A percentile compares a stretch with the other conserved stretches of the same genome.
Conservation (phyloP, 2,329 filamentous ascomycete genomes). For the Alternaria tenuissima region DNA sequence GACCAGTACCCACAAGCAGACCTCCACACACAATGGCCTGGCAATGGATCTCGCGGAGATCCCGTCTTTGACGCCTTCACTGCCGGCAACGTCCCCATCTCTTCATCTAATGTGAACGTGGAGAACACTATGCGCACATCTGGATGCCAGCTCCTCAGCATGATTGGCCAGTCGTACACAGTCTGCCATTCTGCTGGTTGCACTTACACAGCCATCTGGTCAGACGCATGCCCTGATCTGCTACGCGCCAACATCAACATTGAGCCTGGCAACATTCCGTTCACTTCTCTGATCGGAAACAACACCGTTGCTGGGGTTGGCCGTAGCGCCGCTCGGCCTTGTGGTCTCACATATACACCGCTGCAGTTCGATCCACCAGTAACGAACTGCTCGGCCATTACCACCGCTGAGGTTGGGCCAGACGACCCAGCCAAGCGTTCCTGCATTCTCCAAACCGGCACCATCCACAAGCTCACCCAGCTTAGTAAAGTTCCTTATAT, state of each 20-base stretch:
- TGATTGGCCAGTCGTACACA: slow-evolving; percentile 30
- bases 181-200: slow-evolving; percentile 32
- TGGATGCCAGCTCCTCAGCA: slow-evolving; percentile 24
- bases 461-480: slow-evolving; percentile 28
- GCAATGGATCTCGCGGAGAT: slow-evolving; percentile 26
- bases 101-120: slow-evolving; percentile 24
- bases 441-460: slow-evolving; percentile 26
- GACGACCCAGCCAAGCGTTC: slow-evolving; percentile 22
- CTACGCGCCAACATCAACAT: slow-evolving; percentile 35
- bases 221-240: slow-evolving; percentile 31
- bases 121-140: slow-evolving; percentile 30
- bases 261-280: slow-evolving; percentile 29
- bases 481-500: slow-evolving; percentile 41
- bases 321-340: slow-evolving; percentile 26
- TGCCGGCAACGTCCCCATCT: slow-evolving; percentile 24
- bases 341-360: slow-evolving; percentile 30
- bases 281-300: slow-evolving; percentile 18
- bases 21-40: slow-evolving; percentile 33
- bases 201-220: slow-evolving; percentile 31
- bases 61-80: slow-evolving; percentile 31
- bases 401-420: slow-evolving; percentile 22
- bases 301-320: slow-evolving; percentile 12
- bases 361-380: slow-evolving; percentile 27
- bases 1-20: slow-evolving; percentile 24
- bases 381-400: slow-evolving; percentile 23